Evolutionary conservation across 495 filamentous ascomycete genomes (phyloP).

Genomic region (Lophium mytilinum): DNA sequence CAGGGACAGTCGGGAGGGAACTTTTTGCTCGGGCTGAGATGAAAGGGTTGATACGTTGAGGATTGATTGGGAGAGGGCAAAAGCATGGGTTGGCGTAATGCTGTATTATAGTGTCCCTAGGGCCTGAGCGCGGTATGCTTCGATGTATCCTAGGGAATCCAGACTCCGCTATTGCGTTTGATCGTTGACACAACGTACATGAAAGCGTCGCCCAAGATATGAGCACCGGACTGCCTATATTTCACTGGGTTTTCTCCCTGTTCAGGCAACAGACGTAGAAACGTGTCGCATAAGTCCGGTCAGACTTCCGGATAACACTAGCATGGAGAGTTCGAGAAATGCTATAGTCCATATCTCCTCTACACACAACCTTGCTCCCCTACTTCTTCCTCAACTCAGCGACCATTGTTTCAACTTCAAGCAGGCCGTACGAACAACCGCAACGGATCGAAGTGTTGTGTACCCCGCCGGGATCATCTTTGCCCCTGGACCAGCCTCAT

Average conservation of each 20-base stretch:
- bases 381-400: not conserved
- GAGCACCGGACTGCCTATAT: no score
- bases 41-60: not conserved
- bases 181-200: not conserved
- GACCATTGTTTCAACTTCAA: conserved; percentile 75
- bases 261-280: no score
- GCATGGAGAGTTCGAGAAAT: no score
- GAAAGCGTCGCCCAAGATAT: no score
- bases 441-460: conserved; percentile 66
- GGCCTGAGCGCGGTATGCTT: conserved; percentile 10
- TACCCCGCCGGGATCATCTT: conserved; percentile 85
- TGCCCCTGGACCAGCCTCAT: conserved; percentile 92
- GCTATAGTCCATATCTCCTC: no score
- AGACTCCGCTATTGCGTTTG: conserved; percentile 20
- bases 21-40: conserved; percentile 53
- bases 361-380: no score
- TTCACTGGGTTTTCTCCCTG: no score
- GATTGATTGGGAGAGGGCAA: not conserved
- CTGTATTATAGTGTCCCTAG: conserved; percentile 14
- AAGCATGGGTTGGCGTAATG: not conserved
- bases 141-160: conserved; percentile 20
- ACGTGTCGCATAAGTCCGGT: no score
- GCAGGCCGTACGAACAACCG: conserved; percentile 76
- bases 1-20: conserved; percentile 50
- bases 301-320: no score